phyloP scores from a whole-genome alignment of 805 yeast species.

The Lipomyces lipofer region DNA sequence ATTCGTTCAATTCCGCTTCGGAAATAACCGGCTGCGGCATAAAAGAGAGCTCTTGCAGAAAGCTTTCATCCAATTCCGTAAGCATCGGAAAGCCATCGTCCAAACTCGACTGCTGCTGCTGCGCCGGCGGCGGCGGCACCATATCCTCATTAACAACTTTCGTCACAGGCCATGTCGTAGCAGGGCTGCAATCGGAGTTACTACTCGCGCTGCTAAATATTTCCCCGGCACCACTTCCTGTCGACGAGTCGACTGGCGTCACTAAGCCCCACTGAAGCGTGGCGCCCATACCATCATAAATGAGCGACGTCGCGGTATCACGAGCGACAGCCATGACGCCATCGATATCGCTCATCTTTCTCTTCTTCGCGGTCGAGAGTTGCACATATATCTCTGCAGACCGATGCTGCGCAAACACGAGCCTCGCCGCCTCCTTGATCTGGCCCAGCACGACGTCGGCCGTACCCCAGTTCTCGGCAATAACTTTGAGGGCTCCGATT shows the following conservation, averaged over 20 bases:
- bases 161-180: background rate
- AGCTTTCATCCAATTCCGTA: background rate
- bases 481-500: conserved; percentile 10
- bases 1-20: background rate
- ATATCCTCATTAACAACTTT: background rate
- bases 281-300: background rate
- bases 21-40: conserved; percentile 1
- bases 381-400: background rate
- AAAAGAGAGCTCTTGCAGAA: background rate
- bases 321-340: background rate
- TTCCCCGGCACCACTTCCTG: background rate
- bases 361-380: background rate
- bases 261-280: background rate
- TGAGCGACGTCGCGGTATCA: background rate
- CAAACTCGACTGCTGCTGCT: background rate
- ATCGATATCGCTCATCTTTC: background rate
- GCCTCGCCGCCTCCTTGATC: conserved; percentile 12
- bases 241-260: background rate
- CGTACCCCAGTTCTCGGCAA: conserved; percentile 17
- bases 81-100: background rate
- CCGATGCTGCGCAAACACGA: conserved; percentile 13
- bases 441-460: conserved; percentile 10
- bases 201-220: background rate
- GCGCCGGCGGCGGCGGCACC: background rate
- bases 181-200: background rate